Percentiles rank a stretch among this genome's conserved stretches.
phyloP scores from a whole-genome alignment of 1,139 yeast genomes.

The Suhomyces kunorum region DNA sequence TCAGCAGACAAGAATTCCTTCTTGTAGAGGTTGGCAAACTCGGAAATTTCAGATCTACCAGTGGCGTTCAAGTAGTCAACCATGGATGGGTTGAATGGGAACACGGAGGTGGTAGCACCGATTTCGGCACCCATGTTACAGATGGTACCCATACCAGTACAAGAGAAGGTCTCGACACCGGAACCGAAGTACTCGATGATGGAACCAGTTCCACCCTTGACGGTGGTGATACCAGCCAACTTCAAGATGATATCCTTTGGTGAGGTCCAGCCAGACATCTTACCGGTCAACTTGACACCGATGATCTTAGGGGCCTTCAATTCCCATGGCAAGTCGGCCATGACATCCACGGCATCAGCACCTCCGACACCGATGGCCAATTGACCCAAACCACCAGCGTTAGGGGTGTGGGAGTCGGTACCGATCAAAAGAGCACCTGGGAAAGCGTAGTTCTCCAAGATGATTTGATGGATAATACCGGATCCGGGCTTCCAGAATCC shows the following conservation, averaged over 20 bases:
- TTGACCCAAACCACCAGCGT: slow-evolving; percentile 99
- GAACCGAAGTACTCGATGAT: slow-evolving; percentile 97
- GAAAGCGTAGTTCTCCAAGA: slow-evolving; percentile 95
- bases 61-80: slow-evolving; percentile 87
- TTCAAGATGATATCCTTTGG: slow-evolving; percentile 97
- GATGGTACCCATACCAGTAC: slow-evolving; percentile 99
- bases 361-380: slow-evolving; percentile 99
- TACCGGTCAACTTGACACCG: slow-evolving; percentile 96
- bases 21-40: slow-evolving; percentile 74
- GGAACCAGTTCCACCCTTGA: slow-evolving; percentile 98
- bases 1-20: slow-evolving; percentile 85
- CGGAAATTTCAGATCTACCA: slow-evolving; percentile 78
- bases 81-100: slow-evolving; percentile 96
- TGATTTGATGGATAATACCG: slow-evolving; percentile 98
- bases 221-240: slow-evolving; percentile 96
- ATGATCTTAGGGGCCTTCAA: slow-evolving; percentile 96
- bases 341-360: slow-evolving; percentile 99
- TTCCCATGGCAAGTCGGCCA: slow-evolving; percentile 97
- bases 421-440: slow-evolving; percentile 98
- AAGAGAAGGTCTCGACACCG: slow-evolving; percentile 93
- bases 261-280: slow-evolving; percentile 96
- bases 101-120: slow-evolving; percentile 98
- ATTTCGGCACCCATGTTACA: slow-evolving; percentile 99
- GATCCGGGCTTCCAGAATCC: slow-evolving; percentile 99
- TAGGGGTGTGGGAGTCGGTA: slow-evolving; percentile 98